Evolutionary conservation across 495 filamentous ascomycete species (phyloP), one percentile per base, ranked within the genome.

Genomic region (Aspergillus bertholletiae): DNA sequence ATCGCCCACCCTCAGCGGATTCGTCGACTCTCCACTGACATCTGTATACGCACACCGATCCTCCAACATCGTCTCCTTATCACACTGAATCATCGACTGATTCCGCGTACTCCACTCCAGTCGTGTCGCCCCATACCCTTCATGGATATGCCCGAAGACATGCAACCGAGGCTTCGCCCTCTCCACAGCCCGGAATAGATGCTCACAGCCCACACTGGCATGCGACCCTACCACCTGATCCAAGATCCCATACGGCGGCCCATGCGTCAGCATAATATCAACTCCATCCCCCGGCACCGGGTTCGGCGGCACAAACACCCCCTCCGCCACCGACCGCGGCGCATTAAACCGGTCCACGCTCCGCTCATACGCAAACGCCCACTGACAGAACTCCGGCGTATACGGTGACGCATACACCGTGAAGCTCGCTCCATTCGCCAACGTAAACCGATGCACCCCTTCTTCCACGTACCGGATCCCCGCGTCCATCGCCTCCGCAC

Each of bases 211-310:
- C 6, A 78, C 77, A 43, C 70, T 65, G 13, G 58, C 30, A 7
- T 59, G 62, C 0, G 41, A 37, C 12, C 24, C 56, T 4, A 59
- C 59, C 13, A 75, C 73, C 13, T 41, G n/a, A 46, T 91, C 89
- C 4, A 87, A 67, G 2, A 86, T 67, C 0, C 74, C 75, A 4
- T 70, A 59, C 0, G 89, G 88, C 7, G 89, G 89, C 3, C 88
- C 86, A 59, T 94, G 89, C 0, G 88, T 91, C 55, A 92, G 78
- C 39, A 85, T 74, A 3, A 92, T 75, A 57, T 92, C 85, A 12
- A 87, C 67, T 1, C 55, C 62, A 47, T 68, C 81, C 56, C 63
- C 57, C 0, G 77, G 86, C 58, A 80, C 69, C 2, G 80, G 80
- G 27, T 75, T 74, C 15, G 49, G 67, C 0, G 75, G 74, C 20